Evolutionary conservation across 108 stramenopile species (phyloP).

Genomic region (Nannochloropsis oceanica): DNA sequence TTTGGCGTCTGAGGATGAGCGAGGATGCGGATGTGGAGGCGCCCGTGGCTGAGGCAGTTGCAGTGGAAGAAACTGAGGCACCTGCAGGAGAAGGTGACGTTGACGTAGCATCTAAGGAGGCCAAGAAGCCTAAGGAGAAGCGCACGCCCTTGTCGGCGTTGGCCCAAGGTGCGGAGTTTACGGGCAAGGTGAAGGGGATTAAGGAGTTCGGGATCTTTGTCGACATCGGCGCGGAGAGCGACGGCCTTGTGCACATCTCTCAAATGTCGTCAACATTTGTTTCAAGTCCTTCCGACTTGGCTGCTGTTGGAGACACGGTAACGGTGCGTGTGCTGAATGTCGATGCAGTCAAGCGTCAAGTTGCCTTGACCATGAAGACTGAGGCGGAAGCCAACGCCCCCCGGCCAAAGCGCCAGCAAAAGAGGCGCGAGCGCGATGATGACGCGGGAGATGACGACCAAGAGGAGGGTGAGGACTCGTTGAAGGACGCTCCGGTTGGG

Average conservation of each 20-base stretch:
- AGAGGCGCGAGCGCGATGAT: not conserved
- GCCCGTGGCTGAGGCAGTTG: not conserved
- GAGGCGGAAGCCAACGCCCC: not conserved
- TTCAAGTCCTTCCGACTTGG: not conserved
- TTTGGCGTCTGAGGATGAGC: not conserved
- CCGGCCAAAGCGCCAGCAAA: not conserved
- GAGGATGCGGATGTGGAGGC: not conserved
- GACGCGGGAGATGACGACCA: not conserved
- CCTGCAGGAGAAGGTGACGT: not conserved
- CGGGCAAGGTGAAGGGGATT: slow-evolving; percentile 8
- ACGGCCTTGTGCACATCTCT: slow-evolving; percentile 1
- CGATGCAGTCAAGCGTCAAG: not conserved
- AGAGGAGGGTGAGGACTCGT: not conserved
- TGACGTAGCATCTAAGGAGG: not conserved
- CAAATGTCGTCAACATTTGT: not conserved
- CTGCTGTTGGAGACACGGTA: not conserved
- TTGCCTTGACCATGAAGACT: not conserved
- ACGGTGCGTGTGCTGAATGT: not conserved
- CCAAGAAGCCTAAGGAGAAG: not conserved
- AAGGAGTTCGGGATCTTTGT: not conserved
- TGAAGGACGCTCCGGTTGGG: not conserved
- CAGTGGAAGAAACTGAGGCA: not conserved
- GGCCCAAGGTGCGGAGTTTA: not conserved
- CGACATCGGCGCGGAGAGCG: slow-evolving; percentile 1
- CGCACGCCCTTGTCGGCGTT: not conserved